Conservation (phyloP, 2,329 filamentous ascomycete species). For the Aspergillus thermomutatus region DNA sequence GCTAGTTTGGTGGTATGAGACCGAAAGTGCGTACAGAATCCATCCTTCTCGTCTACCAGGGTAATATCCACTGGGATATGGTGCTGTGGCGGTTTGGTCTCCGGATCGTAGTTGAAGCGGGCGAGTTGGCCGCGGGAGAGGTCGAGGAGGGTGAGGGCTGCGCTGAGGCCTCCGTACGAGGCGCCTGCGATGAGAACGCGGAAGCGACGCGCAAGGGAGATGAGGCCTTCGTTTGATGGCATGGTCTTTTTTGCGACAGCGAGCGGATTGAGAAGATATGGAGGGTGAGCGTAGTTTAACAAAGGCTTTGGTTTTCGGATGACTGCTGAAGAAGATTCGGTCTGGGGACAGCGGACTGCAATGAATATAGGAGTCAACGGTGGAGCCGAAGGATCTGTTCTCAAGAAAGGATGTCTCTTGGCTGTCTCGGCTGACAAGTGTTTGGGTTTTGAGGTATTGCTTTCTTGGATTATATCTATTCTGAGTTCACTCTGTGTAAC, state of each 20-base stretch:
- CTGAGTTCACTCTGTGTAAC: no score
- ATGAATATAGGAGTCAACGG: background rate
- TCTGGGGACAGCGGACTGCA: background rate
- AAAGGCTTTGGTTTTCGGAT: no score
- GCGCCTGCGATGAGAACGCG: conserved; percentile 67
- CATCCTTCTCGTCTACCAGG: conserved; percentile 75
- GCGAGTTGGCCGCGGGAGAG: conserved; percentile 55
- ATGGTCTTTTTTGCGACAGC: conserved; percentile 11
- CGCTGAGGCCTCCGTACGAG: conserved; percentile 68
- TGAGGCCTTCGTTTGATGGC: conserved; percentile 26
- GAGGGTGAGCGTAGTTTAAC: background rate
- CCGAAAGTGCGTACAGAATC: conserved; percentile 61
- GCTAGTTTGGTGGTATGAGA: background rate
- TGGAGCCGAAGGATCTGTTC: background rate
- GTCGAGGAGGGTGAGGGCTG: conserved; percentile 65
- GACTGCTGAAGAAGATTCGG: no score
- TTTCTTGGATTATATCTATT: background rate
- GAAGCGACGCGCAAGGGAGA: conserved; percentile 28
- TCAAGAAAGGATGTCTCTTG: background rate
- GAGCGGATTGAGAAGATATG: background rate
- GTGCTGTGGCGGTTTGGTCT: conserved; percentile 26
- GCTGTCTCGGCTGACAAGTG: no score
- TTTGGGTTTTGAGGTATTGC: no score
- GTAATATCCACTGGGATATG: conserved; percentile 64
- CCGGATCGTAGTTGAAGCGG: conserved; percentile 38